phyloP scores from a whole-genome alignment of 129 eudicot genomes.

The Lactuca saligna region DNA sequence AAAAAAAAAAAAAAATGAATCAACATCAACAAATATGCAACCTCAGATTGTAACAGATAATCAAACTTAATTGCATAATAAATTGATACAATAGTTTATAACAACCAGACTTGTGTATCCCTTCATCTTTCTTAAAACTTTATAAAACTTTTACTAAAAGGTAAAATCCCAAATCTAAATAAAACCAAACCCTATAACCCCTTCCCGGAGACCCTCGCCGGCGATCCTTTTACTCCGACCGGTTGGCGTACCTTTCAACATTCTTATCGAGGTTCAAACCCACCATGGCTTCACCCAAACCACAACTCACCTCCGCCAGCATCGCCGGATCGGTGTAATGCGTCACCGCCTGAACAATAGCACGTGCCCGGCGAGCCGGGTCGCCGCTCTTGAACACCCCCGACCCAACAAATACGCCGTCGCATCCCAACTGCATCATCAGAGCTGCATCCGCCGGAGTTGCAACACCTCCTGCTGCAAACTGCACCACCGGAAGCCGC shows the following conservation, averaged over 20 bases:
- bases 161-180: constrained; percentile 24
- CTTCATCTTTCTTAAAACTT: constrained; percentile 6
- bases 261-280: constrained; percentile 51
- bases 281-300: constrained; percentile 58
- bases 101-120: constrained; percentile 7
- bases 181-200: constrained; percentile 10
- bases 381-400: constrained; percentile 58
- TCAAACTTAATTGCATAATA: constrained; percentile 7
- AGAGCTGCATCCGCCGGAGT: constrained; percentile 55
- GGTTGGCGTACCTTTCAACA: constrained; percentile 53
- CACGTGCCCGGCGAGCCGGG: constrained; percentile 45
- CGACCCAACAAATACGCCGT: constrained; percentile 50
- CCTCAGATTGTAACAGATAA: neutral
- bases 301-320: constrained; percentile 52
- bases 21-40: neutral
- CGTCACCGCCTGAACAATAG: constrained; percentile 55
- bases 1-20: neutral
- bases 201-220: no score
- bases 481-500: constrained; percentile 52
- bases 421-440: constrained; percentile 61
- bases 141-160: constrained; percentile 17
- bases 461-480: constrained; percentile 52
- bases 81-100: constrained; percentile 7
- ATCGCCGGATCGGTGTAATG: constrained; percentile 47
- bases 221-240: constrained; percentile 33